A percentile compares a stretch with the other conserved stretches of the same genome.
These are phyloP conservation scores for Vaccinium myrtillus DNA, from an alignment of 148 eudicot species.

Conservation along the genomic window DNA sequence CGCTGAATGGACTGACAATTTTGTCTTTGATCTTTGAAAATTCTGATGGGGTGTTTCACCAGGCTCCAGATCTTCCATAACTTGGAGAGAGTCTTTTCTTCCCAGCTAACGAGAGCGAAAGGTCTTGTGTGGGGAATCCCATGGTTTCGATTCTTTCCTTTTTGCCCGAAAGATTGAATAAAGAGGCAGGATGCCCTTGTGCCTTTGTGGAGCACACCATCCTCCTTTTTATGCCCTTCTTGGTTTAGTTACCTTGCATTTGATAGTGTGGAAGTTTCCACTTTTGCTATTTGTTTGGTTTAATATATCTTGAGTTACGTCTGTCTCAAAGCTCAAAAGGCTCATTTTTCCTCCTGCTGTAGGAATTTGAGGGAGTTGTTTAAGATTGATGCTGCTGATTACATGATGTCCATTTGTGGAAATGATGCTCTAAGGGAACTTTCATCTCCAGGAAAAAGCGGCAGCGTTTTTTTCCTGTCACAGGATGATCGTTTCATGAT, in stretches of 20 bases:
- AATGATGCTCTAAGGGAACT: slow-evolving; percentile 93
- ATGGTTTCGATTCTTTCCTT: neutral
- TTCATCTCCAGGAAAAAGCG: slow-evolving; percentile 98
- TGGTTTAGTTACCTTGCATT: neutral
- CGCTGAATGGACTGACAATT: neutral
- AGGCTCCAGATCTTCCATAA: neutral
- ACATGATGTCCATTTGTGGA: slow-evolving; percentile 99
- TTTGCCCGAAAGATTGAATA: neutral
- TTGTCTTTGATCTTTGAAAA: neutral
- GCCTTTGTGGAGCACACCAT: neutral
- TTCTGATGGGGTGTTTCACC: neutral
- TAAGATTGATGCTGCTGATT: slow-evolving; percentile 96
- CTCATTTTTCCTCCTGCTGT: slow-evolving; percentile 10
- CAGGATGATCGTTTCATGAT: slow-evolving; percentile 99
- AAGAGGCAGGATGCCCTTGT: neutral
- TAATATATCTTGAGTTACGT: slow-evolving; percentile 8
- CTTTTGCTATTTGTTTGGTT: neutral
- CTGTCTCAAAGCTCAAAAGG: neutral
- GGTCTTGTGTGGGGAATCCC: neutral
- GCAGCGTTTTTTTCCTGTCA: slow-evolving; percentile 92
- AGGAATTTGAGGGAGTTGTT: slow-evolving; percentile 97
- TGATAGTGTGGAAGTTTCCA: slow-evolving; percentile 1
- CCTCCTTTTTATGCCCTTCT: neutral
- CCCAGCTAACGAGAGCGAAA: neutral
- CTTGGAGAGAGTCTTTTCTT: neutral